Evolutionary conservation across 805 yeast species (phyloP), one percentile per base, ranked within the genome.

Genomic region (Myxozyma neglecta): DNA sequence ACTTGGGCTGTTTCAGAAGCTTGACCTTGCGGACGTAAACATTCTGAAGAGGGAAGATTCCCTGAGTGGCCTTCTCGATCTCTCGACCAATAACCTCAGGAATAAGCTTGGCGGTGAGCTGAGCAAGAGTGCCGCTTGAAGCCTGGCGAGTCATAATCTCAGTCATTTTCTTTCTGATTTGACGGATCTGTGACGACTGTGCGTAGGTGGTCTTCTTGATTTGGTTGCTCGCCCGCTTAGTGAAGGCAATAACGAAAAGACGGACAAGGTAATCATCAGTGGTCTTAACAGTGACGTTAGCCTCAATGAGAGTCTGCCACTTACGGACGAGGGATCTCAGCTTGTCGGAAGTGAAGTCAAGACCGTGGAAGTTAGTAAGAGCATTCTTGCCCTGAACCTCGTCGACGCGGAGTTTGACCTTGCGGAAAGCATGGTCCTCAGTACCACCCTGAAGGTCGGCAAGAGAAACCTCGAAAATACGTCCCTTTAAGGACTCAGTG

Each of bases 11-110:
- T 85, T 93, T 93, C 82, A 93, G 90, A 80, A 93, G 86, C 87
- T 93, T 93, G 76, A 93, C 97, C 85, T 93, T 93, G 87, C 97
- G 92, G 81, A 93, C 89, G 88, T 91, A 96, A 77, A 92, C 96
- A 85, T 93, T 91, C 85, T 93, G 98, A 80, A 93, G 87, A 77
- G 98, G 98, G 87, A 83, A 91, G 84, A 92, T 89, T 75, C 89
- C 83, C 81, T 88, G 91, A 72, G 97, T 89, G 70, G 96, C 86
- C 85, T 91, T 92, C 84, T 91, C 96, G 76, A 92, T 93, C 83
- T 93, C 98, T 82, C 96, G 93, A 79, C 97, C 96, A 79, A 92
- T 92, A 73, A 93, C 97, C 84, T 92, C 98, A 78, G 98, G 97
- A 75, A 92, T 92, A 83, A 92, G 89, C 85, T 93, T 92, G 77